Base-by-base conservation (phyloP, 345 rosid species). In the Eucalyptus guilfoylei region DNA sequence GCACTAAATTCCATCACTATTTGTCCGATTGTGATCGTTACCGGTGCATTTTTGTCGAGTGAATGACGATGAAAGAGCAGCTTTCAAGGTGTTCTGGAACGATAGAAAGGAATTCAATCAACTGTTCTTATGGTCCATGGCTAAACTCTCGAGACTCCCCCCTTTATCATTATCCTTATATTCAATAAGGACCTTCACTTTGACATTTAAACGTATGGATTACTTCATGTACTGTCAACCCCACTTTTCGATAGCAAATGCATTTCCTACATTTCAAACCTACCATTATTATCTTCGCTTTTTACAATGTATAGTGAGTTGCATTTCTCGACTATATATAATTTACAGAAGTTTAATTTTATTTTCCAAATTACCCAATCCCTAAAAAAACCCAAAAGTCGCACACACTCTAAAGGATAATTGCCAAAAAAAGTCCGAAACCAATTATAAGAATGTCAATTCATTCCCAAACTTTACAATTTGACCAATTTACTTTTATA, bases 381-480 rank as follows among this genome's bases (percentile, higher is more conserved):
- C 72, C 14, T 26, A 2, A 16, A 50, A n/a, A 72, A 72, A 17
- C 14, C 14, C 28, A 34, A 34, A 42, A 37, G 14, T 11, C 81
- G 34, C 34, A 37, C 23, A 5, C 7, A 34, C 24, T 34, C 44
- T 17, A 3, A 10, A 6, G 26, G 4, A 72, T 72, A 34, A 72
- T 72, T 72, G 21, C 26, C 11, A 10, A 34, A 72, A n/a, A 72
- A 72, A 17, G 2, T 9, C 4, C 11, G 10, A 72, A 76, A 37
- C 0, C 5, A 11, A 10, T 23, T 19, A 1, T 9, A 37, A 6
- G 1, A 6, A 19, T 11, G 1, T 4, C 13, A 11, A 19, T 21
- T 19, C 13, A 37, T 7, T 72, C 2, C 5, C 40, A 72, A 69
- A 5, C 6, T 19, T 72, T 34, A 17, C 1, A 21, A 37, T 10